A percentile compares a stretch with the other conserved stretches of the same genome.
phyloP scores from a whole-genome alignment of 2,329 filamentous ascomycete genomes.

The Alternaria atra region DNA sequence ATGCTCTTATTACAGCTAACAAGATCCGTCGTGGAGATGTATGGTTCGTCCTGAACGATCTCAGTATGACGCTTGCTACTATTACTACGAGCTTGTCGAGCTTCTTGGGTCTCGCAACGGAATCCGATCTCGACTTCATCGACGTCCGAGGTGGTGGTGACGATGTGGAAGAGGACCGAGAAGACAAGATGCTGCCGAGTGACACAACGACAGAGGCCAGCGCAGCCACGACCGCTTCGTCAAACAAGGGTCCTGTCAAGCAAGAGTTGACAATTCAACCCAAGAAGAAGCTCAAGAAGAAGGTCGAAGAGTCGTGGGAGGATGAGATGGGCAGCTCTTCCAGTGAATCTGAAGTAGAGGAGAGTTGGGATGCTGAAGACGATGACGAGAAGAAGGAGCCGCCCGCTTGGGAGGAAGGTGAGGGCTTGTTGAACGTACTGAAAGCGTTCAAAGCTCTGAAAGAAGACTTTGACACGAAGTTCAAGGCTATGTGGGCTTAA shows the following conservation, averaged over 20 bases:
- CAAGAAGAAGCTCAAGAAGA: conserved; percentile 52
- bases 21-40: conserved; percentile 71
- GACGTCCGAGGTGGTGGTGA: conserved; percentile 63
- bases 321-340: conserved; percentile 49
- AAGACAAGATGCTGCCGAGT: conserved; percentile 48
- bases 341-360: conserved; percentile 27
- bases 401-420: conserved; percentile 56
- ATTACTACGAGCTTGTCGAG: conserved; percentile 72
- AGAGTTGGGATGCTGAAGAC: conserved; percentile 40
- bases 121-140: conserved; percentile 59
- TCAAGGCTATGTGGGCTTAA: conserved; percentile 68
- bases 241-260: conserved; percentile 35
- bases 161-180: conserved; percentile 57
- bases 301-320: conserved; percentile 54
- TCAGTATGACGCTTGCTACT: conserved; percentile 72
- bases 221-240: conserved; percentile 31
- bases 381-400: conserved; percentile 31
- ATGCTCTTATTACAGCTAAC: conserved; percentile 70
- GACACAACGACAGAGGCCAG: conserved; percentile 33
- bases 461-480: conserved; percentile 70
- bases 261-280: conserved; percentile 41
- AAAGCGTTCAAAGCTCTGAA: conserved; percentile 67
- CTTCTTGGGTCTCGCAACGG: conserved; percentile 62
- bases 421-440: conserved; percentile 64
- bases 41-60: conserved; percentile 77